Conservation (phyloP, 2,329 filamentous ascomycete genomes). For the Xylariaceae sp. region DNA sequence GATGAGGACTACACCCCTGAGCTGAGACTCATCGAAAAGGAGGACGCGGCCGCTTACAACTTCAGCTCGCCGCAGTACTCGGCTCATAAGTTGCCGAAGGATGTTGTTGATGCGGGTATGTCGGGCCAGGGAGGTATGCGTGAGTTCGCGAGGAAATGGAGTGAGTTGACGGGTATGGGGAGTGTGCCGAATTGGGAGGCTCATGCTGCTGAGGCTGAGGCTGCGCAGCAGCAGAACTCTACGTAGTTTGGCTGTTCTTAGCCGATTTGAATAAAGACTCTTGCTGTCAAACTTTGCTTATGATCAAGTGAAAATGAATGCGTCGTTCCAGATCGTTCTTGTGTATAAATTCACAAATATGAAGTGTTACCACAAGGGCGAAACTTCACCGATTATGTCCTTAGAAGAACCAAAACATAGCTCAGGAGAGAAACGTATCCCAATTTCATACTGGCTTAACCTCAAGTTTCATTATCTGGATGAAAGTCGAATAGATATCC, state of each 20-base stretch:
- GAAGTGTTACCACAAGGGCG: too few species aligned
- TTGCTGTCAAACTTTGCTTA: too few species aligned
- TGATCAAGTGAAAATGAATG: too few species aligned
- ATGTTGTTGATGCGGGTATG: slow-evolving; percentile 71
- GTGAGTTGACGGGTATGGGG: slow-evolving; percentile 43
- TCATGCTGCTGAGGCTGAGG: background rate
- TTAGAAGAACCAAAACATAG: too few species aligned
- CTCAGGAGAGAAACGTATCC: too few species aligned
- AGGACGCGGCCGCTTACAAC: slow-evolving; percentile 83
- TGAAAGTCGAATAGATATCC: too few species aligned
- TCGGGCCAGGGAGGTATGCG: slow-evolving; percentile 69
- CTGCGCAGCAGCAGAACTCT: background rate
- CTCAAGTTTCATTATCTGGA: too few species aligned
- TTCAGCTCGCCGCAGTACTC: slow-evolving; percentile 85
- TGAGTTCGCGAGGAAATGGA: slow-evolving; percentile 76
- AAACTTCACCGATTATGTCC: too few species aligned
- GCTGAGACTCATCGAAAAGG: slow-evolving; percentile 72
- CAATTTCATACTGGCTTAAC: too few species aligned
- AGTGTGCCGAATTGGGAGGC: slow-evolving; percentile 29
- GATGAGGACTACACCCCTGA: slow-evolving; percentile 64
- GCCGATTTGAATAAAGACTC: background rate
- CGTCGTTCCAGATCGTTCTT: too few species aligned
- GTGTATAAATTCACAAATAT: too few species aligned
- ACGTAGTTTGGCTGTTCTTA: background rate
- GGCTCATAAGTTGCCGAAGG: slow-evolving; percentile 89